Evolutionary conservation across 2,329 filamentous ascomycete species (phyloP).

Genomic region (Penicillium sclerotigenum): DNA sequence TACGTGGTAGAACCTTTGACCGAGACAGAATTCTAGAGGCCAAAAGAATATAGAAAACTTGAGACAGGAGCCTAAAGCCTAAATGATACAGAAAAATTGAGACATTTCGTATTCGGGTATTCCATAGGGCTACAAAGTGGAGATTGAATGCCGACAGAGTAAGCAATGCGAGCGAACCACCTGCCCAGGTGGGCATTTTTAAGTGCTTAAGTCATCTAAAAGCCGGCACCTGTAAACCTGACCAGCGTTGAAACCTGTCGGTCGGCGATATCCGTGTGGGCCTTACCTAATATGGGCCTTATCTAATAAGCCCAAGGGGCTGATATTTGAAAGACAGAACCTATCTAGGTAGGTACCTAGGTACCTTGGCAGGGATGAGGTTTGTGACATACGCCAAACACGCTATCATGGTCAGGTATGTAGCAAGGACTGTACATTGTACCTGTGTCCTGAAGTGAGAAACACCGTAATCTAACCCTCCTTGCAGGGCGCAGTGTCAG

Average conservation of each 20-base stretch:
- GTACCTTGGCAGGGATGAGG: background rate
- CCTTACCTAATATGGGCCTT: background rate
- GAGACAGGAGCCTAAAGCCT: background rate
- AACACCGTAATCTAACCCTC: background rate
- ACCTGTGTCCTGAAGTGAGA: background rate
- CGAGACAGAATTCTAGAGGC: too few relatives aligned
- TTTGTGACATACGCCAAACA: conserved; percentile 1
- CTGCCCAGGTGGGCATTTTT: background rate
- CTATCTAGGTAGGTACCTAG: too few relatives aligned
- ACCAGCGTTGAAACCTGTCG: too few relatives aligned
- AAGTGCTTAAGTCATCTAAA: background rate
- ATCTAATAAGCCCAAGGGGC: background rate
- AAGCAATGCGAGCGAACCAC: conserved; percentile 4
- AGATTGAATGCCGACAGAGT: background rate
- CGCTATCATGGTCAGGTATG: background rate
- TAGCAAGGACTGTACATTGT: background rate
- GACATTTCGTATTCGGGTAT: background rate
- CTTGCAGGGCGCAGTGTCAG: conserved; percentile 2
- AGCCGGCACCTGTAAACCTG: background rate
- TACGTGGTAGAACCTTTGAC: too few relatives aligned
- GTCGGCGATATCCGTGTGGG: conserved; percentile 2
- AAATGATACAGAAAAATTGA: background rate
- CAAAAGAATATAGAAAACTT: too few relatives aligned
- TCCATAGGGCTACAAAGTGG: conserved; percentile 1
- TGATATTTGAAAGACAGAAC: background rate